phyloP scores from a whole-genome alignment of 768 basidiomycete species.

The Kwoniella europaea region DNA sequence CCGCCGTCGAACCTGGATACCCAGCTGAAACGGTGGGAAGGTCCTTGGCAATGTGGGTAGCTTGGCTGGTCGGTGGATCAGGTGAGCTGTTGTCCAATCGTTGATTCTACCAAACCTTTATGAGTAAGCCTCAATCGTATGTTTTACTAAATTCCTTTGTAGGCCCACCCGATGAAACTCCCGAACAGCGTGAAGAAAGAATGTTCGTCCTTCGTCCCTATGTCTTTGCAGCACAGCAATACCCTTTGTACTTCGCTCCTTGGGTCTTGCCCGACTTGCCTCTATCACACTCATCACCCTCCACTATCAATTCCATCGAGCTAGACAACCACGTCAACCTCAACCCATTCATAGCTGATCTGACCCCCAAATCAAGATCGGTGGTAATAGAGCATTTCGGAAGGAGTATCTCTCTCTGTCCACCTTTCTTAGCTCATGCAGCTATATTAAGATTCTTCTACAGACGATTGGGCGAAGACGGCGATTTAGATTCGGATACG shows the following conservation, averaged over 20 bases:
- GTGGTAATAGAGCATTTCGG: slow-evolving; percentile 56
- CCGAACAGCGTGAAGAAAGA: slow-evolving; percentile 54
- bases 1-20: slow-evolving; percentile 57
- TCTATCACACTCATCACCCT: slow-evolving; percentile 16
- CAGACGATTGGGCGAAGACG: slow-evolving; percentile 29
- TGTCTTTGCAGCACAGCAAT: slow-evolving; percentile 59
- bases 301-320: background rate
- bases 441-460: slow-evolving; percentile 59
- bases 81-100: slow-evolving; percentile 22
- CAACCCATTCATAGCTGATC: slow-evolving; percentile 57
- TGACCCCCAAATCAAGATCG: slow-evolving; percentile 46
- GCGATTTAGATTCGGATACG: slow-evolving; percentile 27
- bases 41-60: slow-evolving; percentile 57
- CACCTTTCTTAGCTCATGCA: slow-evolving; percentile 58
- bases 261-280: slow-evolving; percentile 59
- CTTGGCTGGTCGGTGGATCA: slow-evolving; percentile 46
- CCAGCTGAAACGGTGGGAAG: slow-evolving; percentile 54
- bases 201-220: slow-evolving; percentile 60
- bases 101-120: background rate
- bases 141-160: background rate
- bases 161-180: slow-evolving; percentile 21
- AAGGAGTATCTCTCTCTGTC: slow-evolving; percentile 45
- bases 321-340: background rate
- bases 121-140: background rate
- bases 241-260: slow-evolving; percentile 57